These are phyloP conservation scores for Cytospora leucostoma DNA, from an alignment of 2,329 filamentous ascomycete genomes.

Conservation along the genomic window DNA sequence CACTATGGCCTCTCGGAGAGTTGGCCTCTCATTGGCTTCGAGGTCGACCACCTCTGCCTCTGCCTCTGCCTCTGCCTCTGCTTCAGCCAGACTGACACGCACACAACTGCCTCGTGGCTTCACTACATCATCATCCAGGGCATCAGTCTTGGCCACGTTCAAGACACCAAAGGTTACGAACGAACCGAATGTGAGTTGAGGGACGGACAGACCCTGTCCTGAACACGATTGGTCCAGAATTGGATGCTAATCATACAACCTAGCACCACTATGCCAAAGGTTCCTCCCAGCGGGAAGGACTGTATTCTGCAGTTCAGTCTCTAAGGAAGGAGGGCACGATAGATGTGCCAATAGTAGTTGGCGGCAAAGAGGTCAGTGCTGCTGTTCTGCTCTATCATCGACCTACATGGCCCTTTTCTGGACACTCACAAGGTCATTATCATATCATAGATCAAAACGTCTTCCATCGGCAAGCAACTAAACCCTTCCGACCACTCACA, in stretches of 20 bases:
- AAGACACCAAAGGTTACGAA: conserved; percentile 85
- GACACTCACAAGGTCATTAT: conserved; percentile 28
- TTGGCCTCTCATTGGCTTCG: conserved; percentile 14
- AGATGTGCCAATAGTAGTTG: conserved; percentile 80
- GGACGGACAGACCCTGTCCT: conserved; percentile 1
- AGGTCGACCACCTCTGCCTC: conserved; percentile 15
- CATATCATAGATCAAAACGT: conserved; percentile 61
- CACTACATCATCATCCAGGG: conserved; percentile 37
- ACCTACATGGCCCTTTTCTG: not conserved
- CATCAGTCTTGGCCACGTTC: conserved; percentile 75
- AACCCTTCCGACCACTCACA: conserved; percentile 81
- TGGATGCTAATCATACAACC: conserved; percentile 7
- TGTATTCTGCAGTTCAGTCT: conserved; percentile 71
- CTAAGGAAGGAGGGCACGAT: conserved; percentile 70
- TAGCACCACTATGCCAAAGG: conserved; percentile 89
- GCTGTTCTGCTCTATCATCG: not conserved
- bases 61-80: not conserved
- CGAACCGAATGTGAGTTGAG: conserved; percentile 82
- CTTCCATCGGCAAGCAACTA: conserved; percentile 67
- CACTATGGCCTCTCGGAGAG: conserved; percentile 25
- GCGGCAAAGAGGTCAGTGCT: conserved; percentile 70
- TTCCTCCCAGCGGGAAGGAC: conserved; percentile 73
- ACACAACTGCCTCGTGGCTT: conserved; percentile 28
- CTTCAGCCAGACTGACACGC: conserved; percentile 13
- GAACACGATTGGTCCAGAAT: not conserved